phyloP scores from a whole-genome alignment of 805 yeast species.

The Saccharomycopsis malanga region DNA sequence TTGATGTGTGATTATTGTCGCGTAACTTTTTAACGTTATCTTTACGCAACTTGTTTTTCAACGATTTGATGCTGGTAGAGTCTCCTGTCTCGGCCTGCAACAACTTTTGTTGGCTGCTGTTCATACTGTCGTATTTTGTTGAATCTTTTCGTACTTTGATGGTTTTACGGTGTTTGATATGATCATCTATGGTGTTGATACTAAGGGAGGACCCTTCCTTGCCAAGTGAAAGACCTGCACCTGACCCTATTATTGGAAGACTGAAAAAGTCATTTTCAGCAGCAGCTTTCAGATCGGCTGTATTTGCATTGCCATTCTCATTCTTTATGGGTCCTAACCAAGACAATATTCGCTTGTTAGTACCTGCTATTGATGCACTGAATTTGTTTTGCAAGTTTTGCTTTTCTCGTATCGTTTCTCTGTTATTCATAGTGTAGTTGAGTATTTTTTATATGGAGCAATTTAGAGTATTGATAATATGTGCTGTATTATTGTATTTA shows the following conservation, averaged over 20 bases:
- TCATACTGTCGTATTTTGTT: background rate
- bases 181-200: constrained; percentile 16
- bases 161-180: constrained; percentile 13
- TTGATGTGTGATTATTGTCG: background rate
- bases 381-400: constrained; percentile 15
- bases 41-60: constrained; percentile 15
- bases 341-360: constrained; percentile 10
- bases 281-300: background rate
- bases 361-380: background rate
- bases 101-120: background rate
- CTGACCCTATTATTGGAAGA: constrained; percentile 13
- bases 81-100: constrained; percentile 7
- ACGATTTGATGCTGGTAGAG: constrained; percentile 18
- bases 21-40: constrained; percentile 13
- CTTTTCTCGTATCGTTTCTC: constrained; percentile 9
- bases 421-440: constrained; percentile 8
- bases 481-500: no score
- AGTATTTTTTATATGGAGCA: no score
- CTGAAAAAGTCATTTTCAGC: constrained; percentile 13
- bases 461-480: no score
- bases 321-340: constrained; percentile 13
- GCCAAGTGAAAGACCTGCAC: constrained; percentile 10
- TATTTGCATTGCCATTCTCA: background rate
- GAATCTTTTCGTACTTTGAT: constrained; percentile 6
- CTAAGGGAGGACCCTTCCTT: constrained; percentile 6